Evolutionary conservation across 805 yeast genomes (phyloP).

Genomic region (Spathaspora gorwiae): DNA sequence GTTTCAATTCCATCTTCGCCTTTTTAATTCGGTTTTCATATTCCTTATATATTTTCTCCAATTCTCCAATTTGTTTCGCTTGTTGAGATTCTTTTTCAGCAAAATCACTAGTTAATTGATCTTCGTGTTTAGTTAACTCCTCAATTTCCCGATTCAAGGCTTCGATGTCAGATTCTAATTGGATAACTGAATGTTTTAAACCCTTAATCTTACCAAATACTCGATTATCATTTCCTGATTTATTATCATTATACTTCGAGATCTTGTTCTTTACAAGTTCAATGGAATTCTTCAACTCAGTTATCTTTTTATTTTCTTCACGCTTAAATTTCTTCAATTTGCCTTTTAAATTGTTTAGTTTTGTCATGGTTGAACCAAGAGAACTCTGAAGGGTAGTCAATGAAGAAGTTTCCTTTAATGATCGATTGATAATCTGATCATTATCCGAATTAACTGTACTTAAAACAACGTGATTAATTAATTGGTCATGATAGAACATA

Average conservation of each 20-base stretch:
- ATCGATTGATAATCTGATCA: slow-evolving; percentile 18
- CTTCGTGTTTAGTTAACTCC: slow-evolving; percentile 11
- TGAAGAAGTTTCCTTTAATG: slow-evolving; percentile 22
- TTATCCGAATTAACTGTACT: slow-evolving; percentile 22
- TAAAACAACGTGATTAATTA: slow-evolving; percentile 20
- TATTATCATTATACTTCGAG: slow-evolving; percentile 23
- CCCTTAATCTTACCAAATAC: slow-evolving; percentile 35
- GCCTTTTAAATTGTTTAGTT: slow-evolving; percentile 17
- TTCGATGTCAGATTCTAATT: slow-evolving; percentile 32
- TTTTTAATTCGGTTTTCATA: slow-evolving; percentile 21
- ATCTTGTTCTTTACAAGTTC: slow-evolving; percentile 28
- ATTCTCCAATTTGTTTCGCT: slow-evolving; percentile 15
- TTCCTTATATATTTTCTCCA: slow-evolving; percentile 17
- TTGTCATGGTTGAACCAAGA: slow-evolving; percentile 26
- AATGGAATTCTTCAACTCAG: slow-evolving; percentile 29
- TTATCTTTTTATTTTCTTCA: slow-evolving; percentile 33
- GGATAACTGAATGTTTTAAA: slow-evolving; percentile 34
- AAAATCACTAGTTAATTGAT: slow-evolving; percentile 10
- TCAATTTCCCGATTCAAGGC: slow-evolving; percentile 16
- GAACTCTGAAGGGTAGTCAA: slow-evolving; percentile 29
- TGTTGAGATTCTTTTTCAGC: slow-evolving; percentile 16
- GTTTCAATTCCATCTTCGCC: slow-evolving; percentile 17
- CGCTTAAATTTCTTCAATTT: slow-evolving; percentile 29
- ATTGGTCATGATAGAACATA: slow-evolving; percentile 13
- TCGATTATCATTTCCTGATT: slow-evolving; percentile 23